These are phyloP conservation scores for Cyberlindnera subsufficiens DNA, from an alignment of 805 yeast genomes.

Conservation along the genomic window DNA sequence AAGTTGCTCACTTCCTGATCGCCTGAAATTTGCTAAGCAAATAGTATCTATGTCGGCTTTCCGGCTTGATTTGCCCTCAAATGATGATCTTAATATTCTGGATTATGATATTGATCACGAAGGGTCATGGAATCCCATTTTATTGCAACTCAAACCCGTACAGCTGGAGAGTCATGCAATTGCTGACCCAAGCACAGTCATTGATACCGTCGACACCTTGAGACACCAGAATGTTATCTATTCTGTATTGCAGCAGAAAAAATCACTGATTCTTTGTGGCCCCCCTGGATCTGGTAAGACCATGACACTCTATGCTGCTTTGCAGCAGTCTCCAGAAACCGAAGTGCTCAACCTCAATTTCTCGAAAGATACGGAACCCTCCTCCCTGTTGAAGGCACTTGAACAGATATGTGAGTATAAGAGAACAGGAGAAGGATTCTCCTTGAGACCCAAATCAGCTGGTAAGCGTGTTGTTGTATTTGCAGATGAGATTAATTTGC, in stretches of 20 bases:
- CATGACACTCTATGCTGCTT: constrained; percentile 72
- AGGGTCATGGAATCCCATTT: constrained; percentile 44
- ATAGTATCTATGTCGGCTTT: constrained; percentile 21
- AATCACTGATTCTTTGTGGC: constrained; percentile 74
- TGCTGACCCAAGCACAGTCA: constrained; percentile 52
- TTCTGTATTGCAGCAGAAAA: constrained; percentile 47
- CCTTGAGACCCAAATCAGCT: constrained; percentile 49
- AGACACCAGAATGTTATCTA: constrained; percentile 59
- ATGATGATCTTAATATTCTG: constrained; percentile 19
- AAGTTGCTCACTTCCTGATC: constrained; percentile 36
- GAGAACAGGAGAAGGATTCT: constrained; percentile 43
- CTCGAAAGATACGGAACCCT: constrained; percentile 72
- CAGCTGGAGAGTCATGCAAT: constrained; percentile 31
- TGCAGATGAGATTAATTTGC: constrained; percentile 89
- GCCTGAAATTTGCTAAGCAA: constrained; percentile 31
- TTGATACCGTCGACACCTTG: constrained; percentile 76
- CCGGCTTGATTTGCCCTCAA: constrained; percentile 11
- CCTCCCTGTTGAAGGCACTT: constrained; percentile 51
- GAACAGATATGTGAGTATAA: constrained; percentile 69
- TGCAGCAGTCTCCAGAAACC: constrained; percentile 50
- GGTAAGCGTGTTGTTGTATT: constrained; percentile 77
- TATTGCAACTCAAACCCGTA: constrained; percentile 47
- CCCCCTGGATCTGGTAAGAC: constrained; percentile 98
- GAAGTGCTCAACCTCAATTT: constrained; percentile 71
- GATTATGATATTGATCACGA: constrained; percentile 39